A percentile compares a stretch with the other conserved stretches of the same genome.
Evolutionary conservation across 192 early-diverging fungal species (phyloP).

Genomic region (Entomortierella chlamydospora): DNA sequence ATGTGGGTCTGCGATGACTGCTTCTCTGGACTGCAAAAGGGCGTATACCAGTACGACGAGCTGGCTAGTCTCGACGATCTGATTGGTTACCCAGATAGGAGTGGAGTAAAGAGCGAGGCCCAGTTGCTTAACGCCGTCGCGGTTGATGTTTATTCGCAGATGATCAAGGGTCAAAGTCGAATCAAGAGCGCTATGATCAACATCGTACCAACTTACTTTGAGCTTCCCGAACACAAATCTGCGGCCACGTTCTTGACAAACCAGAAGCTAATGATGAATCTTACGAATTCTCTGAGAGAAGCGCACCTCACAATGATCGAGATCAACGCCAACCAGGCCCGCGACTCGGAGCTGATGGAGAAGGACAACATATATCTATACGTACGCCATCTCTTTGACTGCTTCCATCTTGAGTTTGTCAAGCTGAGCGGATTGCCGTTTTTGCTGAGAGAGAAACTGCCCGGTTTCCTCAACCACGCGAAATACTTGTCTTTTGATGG

Average conservation of each 20-base stretch:
- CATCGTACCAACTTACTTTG: slow-evolving; percentile 27
- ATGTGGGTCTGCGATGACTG: slow-evolving; percentile 48
- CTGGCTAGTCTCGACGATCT: slow-evolving; percentile 40
- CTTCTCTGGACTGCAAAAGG: slow-evolving; percentile 18
- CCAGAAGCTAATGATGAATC: slow-evolving; percentile 24
- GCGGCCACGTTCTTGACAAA: slow-evolving; percentile 25
- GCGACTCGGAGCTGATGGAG: slow-evolving; percentile 43
- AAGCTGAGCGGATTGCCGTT: slow-evolving; percentile 40
- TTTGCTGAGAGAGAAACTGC: slow-evolving; percentile 38
- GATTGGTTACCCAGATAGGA: slow-evolving; percentile 27
- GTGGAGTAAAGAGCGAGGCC: slow-evolving; percentile 39
- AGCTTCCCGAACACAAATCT: slow-evolving; percentile 21
- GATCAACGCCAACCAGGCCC: slow-evolving; percentile 41
- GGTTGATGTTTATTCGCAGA: slow-evolving; percentile 26
- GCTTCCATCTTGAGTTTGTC: slow-evolving; percentile 28
- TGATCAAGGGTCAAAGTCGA: slow-evolving; percentile 24
- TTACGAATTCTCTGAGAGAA: slow-evolving; percentile 22
- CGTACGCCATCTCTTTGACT: slow-evolving; percentile 40
- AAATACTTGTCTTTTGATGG: slow-evolving; percentile 36
- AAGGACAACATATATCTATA: slow-evolving; percentile 50
- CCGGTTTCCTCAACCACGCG: slow-evolving; percentile 21
- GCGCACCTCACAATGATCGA: slow-evolving; percentile 45
- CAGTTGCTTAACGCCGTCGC: slow-evolving; percentile 25
- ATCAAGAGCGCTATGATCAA: slow-evolving; percentile 27
- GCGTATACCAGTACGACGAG: slow-evolving; percentile 28